These are phyloP conservation scores for Gremmenia infestans DNA, from an alignment of 2,329 filamentous ascomycete genomes.

Conservation along the genomic window DNA sequence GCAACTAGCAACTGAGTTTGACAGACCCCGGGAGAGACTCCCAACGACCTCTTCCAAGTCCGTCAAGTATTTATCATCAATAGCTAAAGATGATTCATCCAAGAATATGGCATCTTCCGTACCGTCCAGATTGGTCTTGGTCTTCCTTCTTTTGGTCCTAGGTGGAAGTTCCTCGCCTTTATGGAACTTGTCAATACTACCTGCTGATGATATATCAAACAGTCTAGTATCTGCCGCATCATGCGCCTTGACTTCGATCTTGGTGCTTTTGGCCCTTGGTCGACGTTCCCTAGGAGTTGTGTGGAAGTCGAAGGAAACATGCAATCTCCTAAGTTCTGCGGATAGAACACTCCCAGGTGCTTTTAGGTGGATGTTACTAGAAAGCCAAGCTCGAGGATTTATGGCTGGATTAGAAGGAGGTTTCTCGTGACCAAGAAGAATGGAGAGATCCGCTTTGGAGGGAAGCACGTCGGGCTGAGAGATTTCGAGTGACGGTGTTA, in stretches of 20 bases:
- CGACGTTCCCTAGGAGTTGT: background rate
- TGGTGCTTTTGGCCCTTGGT: background rate
- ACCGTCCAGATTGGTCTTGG: background rate
- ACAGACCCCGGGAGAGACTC: conserved; percentile 1
- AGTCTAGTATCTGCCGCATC: background rate
- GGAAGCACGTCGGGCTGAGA: background rate
- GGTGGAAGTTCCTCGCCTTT: no score
- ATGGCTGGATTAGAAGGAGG: conserved; percentile 3
- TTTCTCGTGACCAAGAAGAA: conserved; percentile 17
- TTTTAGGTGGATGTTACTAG: conserved; percentile 13
- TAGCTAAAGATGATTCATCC: background rate
- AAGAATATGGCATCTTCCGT: background rate
- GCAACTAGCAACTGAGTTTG: background rate
- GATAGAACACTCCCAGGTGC: conserved; percentile 15
- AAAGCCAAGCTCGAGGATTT: conserved; percentile 6
- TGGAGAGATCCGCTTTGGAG: conserved; percentile 8
- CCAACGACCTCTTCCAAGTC: background rate
- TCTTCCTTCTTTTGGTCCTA: background rate
- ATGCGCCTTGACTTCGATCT: background rate
- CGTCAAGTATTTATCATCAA: background rate
- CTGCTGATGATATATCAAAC: background rate
- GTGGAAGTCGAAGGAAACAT: conserved; percentile 20
- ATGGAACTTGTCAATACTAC: background rate
- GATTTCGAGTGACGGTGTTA: conserved; percentile 18
- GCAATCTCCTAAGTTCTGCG: conserved; percentile 18